Percentiles rank a stretch among this genome's conserved stretches.
Conservation (phyloP, 805 yeast species). For the Zygoascus biomembranicola region DNA sequence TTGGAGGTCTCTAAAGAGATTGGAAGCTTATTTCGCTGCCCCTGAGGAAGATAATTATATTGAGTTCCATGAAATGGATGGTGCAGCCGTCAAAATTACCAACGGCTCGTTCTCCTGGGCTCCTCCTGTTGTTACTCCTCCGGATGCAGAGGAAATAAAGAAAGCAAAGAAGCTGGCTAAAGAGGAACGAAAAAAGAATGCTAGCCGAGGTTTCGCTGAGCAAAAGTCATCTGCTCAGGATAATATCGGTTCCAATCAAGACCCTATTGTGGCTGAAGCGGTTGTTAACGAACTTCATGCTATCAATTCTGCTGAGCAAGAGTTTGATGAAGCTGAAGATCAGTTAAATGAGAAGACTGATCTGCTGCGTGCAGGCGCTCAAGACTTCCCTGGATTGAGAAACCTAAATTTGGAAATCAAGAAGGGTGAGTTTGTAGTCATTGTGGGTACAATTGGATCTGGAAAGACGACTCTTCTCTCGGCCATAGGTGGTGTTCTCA, state of each 20-base stretch:
- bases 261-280: slow-evolving; percentile 19
- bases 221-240: neutral
- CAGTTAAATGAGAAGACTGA: slow-evolving; percentile 1
- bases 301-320: slow-evolving; percentile 39
- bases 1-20: slow-evolving; percentile 83
- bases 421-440: slow-evolving; percentile 55
- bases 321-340: slow-evolving; percentile 25
- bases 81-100: slow-evolving; percentile 39
- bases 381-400: slow-evolving; percentile 25
- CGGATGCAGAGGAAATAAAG: slow-evolving; percentile 6
- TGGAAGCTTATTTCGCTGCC: slow-evolving; percentile 58
- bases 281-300: slow-evolving; percentile 28
- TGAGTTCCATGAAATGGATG: slow-evolving; percentile 12
- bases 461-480: slow-evolving; percentile 60
- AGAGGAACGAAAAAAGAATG: slow-evolving; percentile 5
- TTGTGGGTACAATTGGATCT: slow-evolving; percentile 64
- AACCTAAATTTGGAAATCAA: slow-evolving; percentile 42
- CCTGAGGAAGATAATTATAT: slow-evolving; percentile 31
- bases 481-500: slow-evolving; percentile 63
- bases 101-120: slow-evolving; percentile 65
- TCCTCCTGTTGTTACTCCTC: slow-evolving; percentile 13
- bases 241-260: neutral
- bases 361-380: slow-evolving; percentile 21
- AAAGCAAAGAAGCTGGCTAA: slow-evolving; percentile 2
- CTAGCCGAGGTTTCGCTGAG: slow-evolving; percentile 25